Conservation (phyloP, 148 eudicot species). For the Chenopodium berlandieri region DNA sequence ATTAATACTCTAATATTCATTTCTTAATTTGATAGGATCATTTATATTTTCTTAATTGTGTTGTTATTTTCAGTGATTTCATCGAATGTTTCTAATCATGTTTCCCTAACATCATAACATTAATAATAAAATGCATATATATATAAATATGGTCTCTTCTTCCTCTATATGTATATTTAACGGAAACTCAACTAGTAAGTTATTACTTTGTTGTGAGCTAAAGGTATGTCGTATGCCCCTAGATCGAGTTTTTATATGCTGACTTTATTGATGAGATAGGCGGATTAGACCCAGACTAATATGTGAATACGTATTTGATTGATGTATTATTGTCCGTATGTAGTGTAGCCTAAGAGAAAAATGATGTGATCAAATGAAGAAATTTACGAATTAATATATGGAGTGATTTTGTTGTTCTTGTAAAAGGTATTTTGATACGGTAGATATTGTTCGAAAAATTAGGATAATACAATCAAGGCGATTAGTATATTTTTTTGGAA, state of each 20-base stretch:
- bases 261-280: neutral
- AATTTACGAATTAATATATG: neutral
- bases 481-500: no score
- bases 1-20: neutral
- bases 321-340: neutral
- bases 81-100: neutral
- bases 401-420: neutral
- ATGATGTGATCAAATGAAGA: neutral
- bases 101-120: neutral
- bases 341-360: neutral
- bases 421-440: neutral
- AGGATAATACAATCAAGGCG: no score
- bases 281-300: neutral
- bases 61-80: neutral
- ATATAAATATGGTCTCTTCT: no score
- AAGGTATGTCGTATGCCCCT: no score
- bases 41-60: constrained; percentile 3
- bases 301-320: neutral
- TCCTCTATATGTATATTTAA: neutral
- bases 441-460: neutral
- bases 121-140: no score
- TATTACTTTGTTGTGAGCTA: no score
- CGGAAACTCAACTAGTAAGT: neutral
- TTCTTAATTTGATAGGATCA: constrained; percentile 15
- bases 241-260: no score